Evolutionary conservation across 495 filamentous ascomycete genomes (phyloP).

Genomic region (Neurospora sp.): DNA sequence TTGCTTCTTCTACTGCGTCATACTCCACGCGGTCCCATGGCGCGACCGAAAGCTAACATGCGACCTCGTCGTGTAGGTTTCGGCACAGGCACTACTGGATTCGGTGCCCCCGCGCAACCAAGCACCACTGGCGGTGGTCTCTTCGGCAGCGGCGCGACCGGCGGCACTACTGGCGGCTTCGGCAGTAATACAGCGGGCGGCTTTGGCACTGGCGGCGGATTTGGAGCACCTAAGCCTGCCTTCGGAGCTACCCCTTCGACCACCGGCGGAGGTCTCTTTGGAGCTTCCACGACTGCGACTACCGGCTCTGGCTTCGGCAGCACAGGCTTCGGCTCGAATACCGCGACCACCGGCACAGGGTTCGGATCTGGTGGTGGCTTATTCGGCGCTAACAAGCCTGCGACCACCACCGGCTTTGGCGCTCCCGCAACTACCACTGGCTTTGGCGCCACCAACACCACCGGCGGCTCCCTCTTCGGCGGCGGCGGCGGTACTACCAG

Average conservation of each 20-base stretch:
- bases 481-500: constrained; percentile 28
- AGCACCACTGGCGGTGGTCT: constrained; percentile 27
- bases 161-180: constrained; percentile 16
- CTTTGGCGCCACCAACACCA: constrained; percentile 37
- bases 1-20: neutral
- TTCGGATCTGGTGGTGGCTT: constrained; percentile 23
- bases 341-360: constrained; percentile 31
- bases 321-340: constrained; percentile 34
- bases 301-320: constrained; percentile 35
- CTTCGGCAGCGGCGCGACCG: constrained; percentile 30
- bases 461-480: constrained; percentile 40
- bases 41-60: neutral
- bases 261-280: constrained; percentile 7
- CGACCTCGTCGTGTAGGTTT: neutral
- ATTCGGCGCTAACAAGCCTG: constrained; percentile 11
- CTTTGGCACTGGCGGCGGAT: constrained; percentile 11
- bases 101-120: neutral
- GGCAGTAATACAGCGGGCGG: constrained; percentile 6
- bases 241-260: constrained; percentile 9
- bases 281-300: constrained; percentile 21
- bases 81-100: constrained; percentile 17
- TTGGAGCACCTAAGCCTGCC: constrained; percentile 8
- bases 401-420: constrained; percentile 5
- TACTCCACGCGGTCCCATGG: neutral
- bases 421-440: constrained; percentile 9